Evolutionary conservation across 83 land plant genomes (phyloP).

Genomic region (Picea engelmannii): DNA sequence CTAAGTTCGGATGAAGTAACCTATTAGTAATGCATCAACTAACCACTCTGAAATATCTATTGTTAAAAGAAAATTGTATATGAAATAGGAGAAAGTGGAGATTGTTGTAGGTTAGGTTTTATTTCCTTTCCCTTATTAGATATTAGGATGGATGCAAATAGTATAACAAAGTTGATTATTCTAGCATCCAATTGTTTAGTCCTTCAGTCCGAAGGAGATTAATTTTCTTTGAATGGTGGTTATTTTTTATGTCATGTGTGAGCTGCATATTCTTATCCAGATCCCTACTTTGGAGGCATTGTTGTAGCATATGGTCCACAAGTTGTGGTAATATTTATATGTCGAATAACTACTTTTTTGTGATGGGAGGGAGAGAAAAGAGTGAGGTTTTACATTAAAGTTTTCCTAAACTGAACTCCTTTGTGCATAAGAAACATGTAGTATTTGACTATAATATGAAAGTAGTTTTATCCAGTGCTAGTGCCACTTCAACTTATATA

Average conservation of each 20-base stretch:
- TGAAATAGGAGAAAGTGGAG: not conserved
- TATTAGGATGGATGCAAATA: not conserved
- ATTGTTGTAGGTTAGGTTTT: too few species aligned
- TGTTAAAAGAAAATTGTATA: too few species aligned
- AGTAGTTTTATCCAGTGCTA: not conserved
- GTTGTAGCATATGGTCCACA: constrained; percentile 65
- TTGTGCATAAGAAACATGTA: too few species aligned
- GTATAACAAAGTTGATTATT: not conserved
- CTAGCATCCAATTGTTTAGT: not conserved
- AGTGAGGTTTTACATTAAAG: too few species aligned
- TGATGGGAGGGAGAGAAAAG: too few species aligned
- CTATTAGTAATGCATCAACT: not conserved
- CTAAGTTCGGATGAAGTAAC: not conserved
- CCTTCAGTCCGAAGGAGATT: constrained; percentile 26
- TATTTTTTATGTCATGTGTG: too few species aligned
- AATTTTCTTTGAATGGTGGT: too few species aligned
- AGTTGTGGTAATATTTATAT: constrained; percentile 37
- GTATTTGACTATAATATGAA: not conserved
- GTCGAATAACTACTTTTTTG: too few species aligned
- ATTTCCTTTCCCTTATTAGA: not conserved
- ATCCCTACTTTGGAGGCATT: too few species aligned
- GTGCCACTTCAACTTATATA: not conserved
- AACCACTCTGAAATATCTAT: not conserved
- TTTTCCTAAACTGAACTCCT: too few species aligned
- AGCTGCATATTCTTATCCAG: too few species aligned